These are phyloP conservation scores for Aspergillus flavus DNA, from an alignment of 2,329 filamentous ascomycete genomes.

Conservation along the genomic window DNA sequence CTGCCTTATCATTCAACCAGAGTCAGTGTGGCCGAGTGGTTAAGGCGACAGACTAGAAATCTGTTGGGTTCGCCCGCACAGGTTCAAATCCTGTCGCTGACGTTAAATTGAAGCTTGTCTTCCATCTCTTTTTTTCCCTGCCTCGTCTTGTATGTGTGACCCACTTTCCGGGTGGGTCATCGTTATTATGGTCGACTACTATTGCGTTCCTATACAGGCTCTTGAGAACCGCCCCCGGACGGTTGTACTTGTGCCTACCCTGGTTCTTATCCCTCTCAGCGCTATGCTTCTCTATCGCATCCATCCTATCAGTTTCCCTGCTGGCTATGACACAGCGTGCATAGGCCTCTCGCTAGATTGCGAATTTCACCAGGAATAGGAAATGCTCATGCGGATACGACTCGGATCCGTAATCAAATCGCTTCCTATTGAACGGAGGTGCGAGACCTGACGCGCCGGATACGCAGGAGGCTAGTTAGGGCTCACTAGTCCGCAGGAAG, in stretches of 20 bases:
- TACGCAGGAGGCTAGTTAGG: not conserved
- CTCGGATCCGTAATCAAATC: not conserved
- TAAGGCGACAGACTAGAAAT: conserved; percentile 3
- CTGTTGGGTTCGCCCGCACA: conserved; percentile 1
- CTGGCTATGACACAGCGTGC: too few species aligned
- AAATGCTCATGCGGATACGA: too few species aligned
- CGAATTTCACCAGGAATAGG: too few species aligned
- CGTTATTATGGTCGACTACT: too few species aligned
- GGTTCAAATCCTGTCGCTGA: conserved; percentile 1
- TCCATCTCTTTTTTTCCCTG: not conserved
- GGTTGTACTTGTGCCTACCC: not conserved
- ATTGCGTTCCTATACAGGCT: too few species aligned
- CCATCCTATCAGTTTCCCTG: too few species aligned
- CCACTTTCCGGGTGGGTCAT: not conserved
- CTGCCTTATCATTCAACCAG: rapidly evolving
- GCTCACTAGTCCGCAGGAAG: not conserved
- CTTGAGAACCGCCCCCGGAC: not conserved
- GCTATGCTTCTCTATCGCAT: too few species aligned
- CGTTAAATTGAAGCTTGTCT: not conserved
- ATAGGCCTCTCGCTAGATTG: too few species aligned
- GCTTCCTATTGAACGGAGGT: not conserved
- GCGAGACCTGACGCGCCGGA: too few species aligned
- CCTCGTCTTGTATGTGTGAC: not conserved
- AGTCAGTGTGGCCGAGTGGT: conserved; percentile 1
- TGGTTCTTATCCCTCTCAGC: too few species aligned